Evolutionary conservation across 352 stramenopile species (phyloP).

Genomic region (Globisporangium okanoganense): DNA sequence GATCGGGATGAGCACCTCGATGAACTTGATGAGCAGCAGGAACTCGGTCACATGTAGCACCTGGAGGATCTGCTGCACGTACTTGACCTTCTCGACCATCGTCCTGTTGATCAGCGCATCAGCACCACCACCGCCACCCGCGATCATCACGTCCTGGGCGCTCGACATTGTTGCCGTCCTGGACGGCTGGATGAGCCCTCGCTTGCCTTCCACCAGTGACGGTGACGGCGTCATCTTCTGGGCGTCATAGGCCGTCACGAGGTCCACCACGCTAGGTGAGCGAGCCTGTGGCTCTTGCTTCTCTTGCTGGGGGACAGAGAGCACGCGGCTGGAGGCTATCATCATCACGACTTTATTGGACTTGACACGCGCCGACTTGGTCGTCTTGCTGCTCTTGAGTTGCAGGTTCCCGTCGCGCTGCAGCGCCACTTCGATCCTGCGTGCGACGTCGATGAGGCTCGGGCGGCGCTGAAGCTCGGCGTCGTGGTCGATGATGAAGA

Average conservation of each 20-base stretch:
- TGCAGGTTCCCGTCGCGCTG: not conserved
- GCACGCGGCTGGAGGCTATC: not conserved
- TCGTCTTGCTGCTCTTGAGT: not conserved
- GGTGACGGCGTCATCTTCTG: too few species aligned
- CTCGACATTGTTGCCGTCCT: not conserved
- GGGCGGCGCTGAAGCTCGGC: not conserved
- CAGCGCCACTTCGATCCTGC: too few species aligned
- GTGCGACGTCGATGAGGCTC: too few species aligned
- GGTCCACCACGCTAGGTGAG: not conserved
- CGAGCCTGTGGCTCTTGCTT: too few species aligned
- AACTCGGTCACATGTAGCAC: constrained; percentile 23
- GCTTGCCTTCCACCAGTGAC: too few species aligned
- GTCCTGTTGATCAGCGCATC: too few species aligned
- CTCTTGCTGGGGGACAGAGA: not conserved
- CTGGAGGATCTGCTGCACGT: constrained; percentile 14
- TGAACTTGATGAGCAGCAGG: constrained; percentile 22
- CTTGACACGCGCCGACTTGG: constrained; percentile 10
- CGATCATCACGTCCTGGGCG: too few species aligned
- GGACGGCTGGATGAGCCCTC: not conserved
- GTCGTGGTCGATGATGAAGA: too few species aligned
- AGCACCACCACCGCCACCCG: too few species aligned
- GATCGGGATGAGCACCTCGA: constrained; percentile 19
- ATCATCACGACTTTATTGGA: not conserved
- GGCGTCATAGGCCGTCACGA: not conserved
- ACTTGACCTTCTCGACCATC: too few species aligned